A percentile compares a stretch with the other conserved stretches of the same genome.
Conservation (phyloP, 352 stramenopile species). For the Hyaloperonospora brassicae region DNA sequence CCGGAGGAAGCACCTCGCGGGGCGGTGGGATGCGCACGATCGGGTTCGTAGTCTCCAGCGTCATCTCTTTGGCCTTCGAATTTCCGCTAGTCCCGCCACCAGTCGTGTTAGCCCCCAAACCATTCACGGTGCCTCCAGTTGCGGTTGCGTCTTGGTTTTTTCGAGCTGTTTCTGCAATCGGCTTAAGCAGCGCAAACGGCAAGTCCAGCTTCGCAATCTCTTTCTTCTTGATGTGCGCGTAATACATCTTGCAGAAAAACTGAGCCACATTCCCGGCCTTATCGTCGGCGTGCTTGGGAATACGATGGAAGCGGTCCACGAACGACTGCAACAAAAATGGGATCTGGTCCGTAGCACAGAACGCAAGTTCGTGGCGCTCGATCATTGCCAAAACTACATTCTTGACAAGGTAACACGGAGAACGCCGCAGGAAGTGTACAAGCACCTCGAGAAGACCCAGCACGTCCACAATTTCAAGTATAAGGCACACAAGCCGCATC, state of each 20-base stretch:
- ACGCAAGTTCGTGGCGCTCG: conserved; percentile 76
- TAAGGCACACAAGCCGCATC: conserved; percentile 67
- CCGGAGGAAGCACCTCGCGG: conserved; percentile 56
- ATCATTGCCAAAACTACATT: conserved; percentile 78
- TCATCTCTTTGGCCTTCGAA: conserved; percentile 68
- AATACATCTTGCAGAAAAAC: conserved; percentile 84
- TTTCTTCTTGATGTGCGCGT: conserved; percentile 74
- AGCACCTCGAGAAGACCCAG: conserved; percentile 75
- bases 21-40: conserved; percentile 69
- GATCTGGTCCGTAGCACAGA: conserved; percentile 77
- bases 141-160: conserved; percentile 66
- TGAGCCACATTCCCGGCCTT: conserved; percentile 61
- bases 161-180: conserved; percentile 67
- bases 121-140: conserved; percentile 20
- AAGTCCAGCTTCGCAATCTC: conserved; percentile 73
- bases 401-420: conserved; percentile 71
- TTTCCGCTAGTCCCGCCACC: conserved; percentile 23
- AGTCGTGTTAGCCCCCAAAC: conserved; percentile 17
- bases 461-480: conserved; percentile 79
- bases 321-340: conserved; percentile 74
- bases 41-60: conserved; percentile 61
- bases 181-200: conserved; percentile 55
- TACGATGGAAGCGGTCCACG: conserved; percentile 70
- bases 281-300: conserved; percentile 63
- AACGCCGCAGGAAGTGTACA: conserved; percentile 68